phyloP scores from a whole-genome alignment of 2,329 filamentous ascomycete genomes.

The Hymenoscyphus occultus region DNA sequence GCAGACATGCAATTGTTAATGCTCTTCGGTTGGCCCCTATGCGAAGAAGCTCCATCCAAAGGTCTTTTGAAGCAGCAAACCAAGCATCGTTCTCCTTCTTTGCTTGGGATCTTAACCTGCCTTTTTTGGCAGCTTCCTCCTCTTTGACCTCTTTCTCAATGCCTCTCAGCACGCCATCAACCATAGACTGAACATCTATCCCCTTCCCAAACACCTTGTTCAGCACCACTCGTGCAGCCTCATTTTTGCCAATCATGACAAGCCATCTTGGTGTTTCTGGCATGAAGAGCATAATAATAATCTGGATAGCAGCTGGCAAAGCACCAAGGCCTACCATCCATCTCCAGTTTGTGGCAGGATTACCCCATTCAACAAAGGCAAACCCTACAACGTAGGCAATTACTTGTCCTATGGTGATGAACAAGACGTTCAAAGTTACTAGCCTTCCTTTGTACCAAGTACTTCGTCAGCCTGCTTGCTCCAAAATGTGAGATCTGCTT shows the following conservation, averaged over 20 bases:
- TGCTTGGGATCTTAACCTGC: constrained; percentile 25
- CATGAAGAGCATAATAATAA: constrained; percentile 65
- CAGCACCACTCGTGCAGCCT: constrained; percentile 64
- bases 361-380: constrained; percentile 59
- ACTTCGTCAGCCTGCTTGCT: background rate
- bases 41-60: constrained; percentile 52
- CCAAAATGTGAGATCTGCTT: background rate
- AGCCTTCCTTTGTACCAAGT: constrained; percentile 55
- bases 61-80: constrained; percentile 36
- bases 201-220: constrained; percentile 57
- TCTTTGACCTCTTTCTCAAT: constrained; percentile 75
- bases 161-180: constrained; percentile 59
- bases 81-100: constrained; percentile 27
- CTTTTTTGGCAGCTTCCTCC: constrained; percentile 53
- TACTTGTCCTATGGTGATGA: constrained; percentile 85
- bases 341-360: constrained; percentile 65
- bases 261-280: constrained; percentile 90
- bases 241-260: constrained; percentile 62
- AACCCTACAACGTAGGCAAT: constrained; percentile 84
- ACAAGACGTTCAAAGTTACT: constrained; percentile 77
- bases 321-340: constrained; percentile 90
- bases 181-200: constrained; percentile 44
- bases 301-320: constrained; percentile 70
- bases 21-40: constrained; percentile 69
- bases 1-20: constrained; percentile 76